Base-by-base conservation (phyloP, 768 basidiomycete genomes). In the Rhodotorula taiwanensis region DNA sequence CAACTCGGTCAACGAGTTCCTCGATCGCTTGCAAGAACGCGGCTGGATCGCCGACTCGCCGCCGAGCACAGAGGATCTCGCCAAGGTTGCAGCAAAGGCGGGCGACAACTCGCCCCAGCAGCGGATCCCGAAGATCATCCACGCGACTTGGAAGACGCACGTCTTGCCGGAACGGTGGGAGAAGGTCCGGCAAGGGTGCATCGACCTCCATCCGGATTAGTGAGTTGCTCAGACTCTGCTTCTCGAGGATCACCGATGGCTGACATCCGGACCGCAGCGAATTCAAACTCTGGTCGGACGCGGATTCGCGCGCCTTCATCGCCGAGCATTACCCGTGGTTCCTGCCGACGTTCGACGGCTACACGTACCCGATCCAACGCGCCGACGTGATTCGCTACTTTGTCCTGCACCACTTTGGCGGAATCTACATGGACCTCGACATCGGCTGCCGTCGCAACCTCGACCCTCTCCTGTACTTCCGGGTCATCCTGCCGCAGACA, bases 341-440 rank as follows among this genome's bases (percentile, higher is more conserved):
- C 77, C 82, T 99, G 53, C 83, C 88, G 71, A 94, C 88, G 30
- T 99, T 88, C 73, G 91, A 97, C 78, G 81, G 82, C 67, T 99
- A 99, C 81, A 49, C 62, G 8, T 72, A 72, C 59, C 55, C 59
- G 54, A 74, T 74, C 51, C 73, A 74, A 55, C 88, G 95, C 47
- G 95, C 95, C 28, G 95, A 99, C 76, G 89, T 83, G 36, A 98
- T 99, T 70, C 92, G 95, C 58, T 99, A 99, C 79, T 99, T 99
- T 75, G 84, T 99, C 60, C 86, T 99, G 48, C 84, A 98, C 76
- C 83, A 91, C 74, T 97, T 87, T 73, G 95, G 95, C 41, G 95
- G 95, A 36, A 78, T 98, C 69, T 99, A 99, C 78, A 79, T 98
- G 73, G 95, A 99, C 78, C 82, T 99, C 58, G 95, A 99, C 77